Percentiles rank a stretch among this genome's conserved stretches.
These are phyloP conservation scores for Funneliformis caledonium DNA, from an alignment of 371 early-diverging fungal species.

Conservation along the genomic window DNA sequence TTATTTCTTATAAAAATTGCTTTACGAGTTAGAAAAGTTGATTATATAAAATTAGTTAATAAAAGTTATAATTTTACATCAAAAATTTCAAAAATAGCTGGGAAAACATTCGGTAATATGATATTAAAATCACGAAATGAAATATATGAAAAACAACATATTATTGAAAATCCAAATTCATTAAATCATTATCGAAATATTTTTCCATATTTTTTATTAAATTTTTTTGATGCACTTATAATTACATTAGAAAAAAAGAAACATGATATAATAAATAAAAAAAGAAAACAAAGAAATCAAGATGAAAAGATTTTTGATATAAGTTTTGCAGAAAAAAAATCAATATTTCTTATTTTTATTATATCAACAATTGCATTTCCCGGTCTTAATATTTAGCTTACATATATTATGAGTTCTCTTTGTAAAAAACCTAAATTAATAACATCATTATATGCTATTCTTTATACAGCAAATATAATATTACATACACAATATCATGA, in stretches of 20 bases:
- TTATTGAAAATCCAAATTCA: constrained; percentile 25
- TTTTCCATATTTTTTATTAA: not conserved
- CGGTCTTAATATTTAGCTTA: constrained; percentile 16
- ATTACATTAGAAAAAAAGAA: constrained; percentile 17
- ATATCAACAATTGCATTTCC: constrained; percentile 18
- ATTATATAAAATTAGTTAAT: not conserved
- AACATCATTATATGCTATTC: not conserved
- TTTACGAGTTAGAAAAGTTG: not conserved
- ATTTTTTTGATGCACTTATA: constrained; percentile 27
- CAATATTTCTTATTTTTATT: constrained; percentile 1
- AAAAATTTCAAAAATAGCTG: not conserved
- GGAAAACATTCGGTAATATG: not conserved
- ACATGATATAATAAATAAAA: not conserved
- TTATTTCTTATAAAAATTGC: constrained; percentile 18
- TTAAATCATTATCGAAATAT: constrained; percentile 2
- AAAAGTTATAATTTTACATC: not conserved
- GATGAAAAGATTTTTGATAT: not conserved
- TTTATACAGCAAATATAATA: constrained; percentile 11
- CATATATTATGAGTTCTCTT: not conserved
- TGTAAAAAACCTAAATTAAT: constrained; percentile 8
- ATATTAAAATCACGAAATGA: constrained; percentile 20
- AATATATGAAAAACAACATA: not conserved
- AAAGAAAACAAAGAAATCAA: constrained; percentile 2
- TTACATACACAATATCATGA: not conserved
- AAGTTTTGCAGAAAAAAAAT: not conserved